Percentiles rank a stretch among this genome's conserved stretches.
These are phyloP conservation scores for Carex cristatella DNA, from an alignment of 176 grass and related monocot species.

Conservation along the genomic window DNA sequence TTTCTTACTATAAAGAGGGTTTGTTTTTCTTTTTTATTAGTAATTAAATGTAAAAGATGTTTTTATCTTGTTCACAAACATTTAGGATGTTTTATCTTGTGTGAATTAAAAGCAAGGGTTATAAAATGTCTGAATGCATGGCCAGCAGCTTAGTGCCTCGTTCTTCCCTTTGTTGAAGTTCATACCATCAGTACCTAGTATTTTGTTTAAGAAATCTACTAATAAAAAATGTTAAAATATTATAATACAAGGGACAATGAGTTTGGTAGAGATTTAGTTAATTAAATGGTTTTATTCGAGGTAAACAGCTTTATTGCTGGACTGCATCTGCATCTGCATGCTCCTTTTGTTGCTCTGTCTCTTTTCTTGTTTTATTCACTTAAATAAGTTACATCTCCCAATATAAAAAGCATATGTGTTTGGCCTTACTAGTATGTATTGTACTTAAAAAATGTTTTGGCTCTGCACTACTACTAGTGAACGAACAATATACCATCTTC, in stretches of 20 bases:
- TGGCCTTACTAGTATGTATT: not conserved
- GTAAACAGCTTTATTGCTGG: constrained; percentile 22
- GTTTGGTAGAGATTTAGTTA: not conserved
- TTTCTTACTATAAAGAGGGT: not conserved
- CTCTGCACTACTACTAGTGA: not conserved
- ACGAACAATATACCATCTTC: not conserved
- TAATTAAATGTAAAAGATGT: constrained; percentile 11
- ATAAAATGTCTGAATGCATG: not conserved
- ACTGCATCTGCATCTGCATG: not conserved
- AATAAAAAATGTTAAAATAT: not conserved
- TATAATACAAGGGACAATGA: not conserved
- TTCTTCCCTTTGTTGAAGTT: not conserved
- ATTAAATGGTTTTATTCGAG: constrained; percentile 8
- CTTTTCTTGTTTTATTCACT: constrained; percentile 2
- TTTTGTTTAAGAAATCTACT: not conserved
- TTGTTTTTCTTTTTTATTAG: not conserved
- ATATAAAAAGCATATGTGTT: not conserved
- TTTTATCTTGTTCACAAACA: constrained; percentile 7
- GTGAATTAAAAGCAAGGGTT: not conserved
- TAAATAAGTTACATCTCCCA: not conserved
- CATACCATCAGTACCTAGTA: not conserved
- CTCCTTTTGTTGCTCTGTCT: constrained; percentile 10
- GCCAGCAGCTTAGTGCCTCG: not conserved
- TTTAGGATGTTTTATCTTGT: not conserved
- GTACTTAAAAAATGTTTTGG: not conserved